Evolutionary conservation across 306 rosid species (phyloP).

Genomic region (Begonia masoniana): DNA sequence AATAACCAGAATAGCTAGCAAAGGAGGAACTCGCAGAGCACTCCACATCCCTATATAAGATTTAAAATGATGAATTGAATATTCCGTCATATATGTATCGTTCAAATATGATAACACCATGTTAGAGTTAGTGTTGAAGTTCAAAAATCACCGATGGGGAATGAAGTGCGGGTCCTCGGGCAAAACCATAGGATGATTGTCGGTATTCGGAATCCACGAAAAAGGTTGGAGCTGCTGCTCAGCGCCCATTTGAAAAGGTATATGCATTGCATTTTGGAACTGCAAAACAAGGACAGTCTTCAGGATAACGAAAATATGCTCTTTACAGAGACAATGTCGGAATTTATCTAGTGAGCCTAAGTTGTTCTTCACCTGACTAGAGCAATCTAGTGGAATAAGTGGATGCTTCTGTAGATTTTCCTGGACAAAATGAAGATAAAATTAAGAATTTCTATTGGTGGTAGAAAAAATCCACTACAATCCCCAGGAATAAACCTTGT

Average conservation of each 20-base stretch:
- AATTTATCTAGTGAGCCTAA: neutral
- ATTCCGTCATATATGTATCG: neutral
- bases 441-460: too few relatives aligned
- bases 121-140: neutral
- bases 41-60: constrained; percentile 51
- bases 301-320: neutral
- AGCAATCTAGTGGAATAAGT: constrained; percentile 51
- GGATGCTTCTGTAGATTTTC: constrained; percentile 73
- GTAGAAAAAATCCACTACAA: too few relatives aligned
- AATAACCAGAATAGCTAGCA: constrained; percentile 42
- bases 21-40: constrained; percentile 52
- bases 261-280: constrained; percentile 60
- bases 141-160: constrained; percentile 37
- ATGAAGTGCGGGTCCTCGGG: constrained; percentile 60
- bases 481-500: constrained; percentile 34
- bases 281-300: constrained; percentile 23
- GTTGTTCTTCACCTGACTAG: constrained; percentile 53
- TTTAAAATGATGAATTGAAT: constrained; percentile 4
- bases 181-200: constrained; percentile 32
- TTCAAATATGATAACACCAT: neutral
- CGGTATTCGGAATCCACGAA: constrained; percentile 47
- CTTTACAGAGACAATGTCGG: neutral
- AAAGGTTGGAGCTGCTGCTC: constrained; percentile 68
- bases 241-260: constrained; percentile 51
- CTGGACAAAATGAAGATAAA: constrained; percentile 11